Conservation (phyloP, 176 grass and related monocot genomes). For the Juncus inflexus region DNA sequence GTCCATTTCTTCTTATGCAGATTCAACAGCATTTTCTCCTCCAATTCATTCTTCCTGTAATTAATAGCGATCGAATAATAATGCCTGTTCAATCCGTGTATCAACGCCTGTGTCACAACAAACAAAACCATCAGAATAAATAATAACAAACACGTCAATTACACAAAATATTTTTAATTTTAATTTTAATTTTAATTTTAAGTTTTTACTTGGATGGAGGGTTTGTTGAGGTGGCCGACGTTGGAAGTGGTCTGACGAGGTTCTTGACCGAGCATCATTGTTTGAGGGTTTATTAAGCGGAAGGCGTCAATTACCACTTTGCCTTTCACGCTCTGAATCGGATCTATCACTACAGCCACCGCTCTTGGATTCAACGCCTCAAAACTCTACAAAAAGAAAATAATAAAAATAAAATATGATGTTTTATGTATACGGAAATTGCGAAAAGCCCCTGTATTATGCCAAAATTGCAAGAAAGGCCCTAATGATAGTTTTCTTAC, state of each 20-base stretch:
- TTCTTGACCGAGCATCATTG: conserved; percentile 99
- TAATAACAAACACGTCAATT: too few relatives aligned
- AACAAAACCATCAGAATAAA: not conserved
- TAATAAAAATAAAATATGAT: conserved; percentile 3
- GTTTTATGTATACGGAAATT: not conserved
- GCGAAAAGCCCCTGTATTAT: too few relatives aligned
- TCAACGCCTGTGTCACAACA: conserved; percentile 58
- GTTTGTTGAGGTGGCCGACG: conserved; percentile 97
- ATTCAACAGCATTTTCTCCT: conserved; percentile 95
- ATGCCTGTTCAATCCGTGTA: conserved; percentile 93
- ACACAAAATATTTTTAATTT: not conserved
- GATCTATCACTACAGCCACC: conserved; percentile 93
- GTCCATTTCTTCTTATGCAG: conserved; percentile 99
- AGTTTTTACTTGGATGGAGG: conserved; percentile 79
- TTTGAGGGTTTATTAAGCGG: conserved; percentile 95
- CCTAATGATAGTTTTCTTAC: too few relatives aligned
- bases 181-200: not conserved
- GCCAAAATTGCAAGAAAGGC: too few relatives aligned
- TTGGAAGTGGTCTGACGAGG: conserved; percentile 95
- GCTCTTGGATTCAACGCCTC: conserved; percentile 95
- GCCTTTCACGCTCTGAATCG: conserved; percentile 97
- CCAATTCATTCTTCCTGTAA: conserved; percentile 96
- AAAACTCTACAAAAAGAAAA: conserved; percentile 68
- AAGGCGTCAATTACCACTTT: conserved; percentile 99
- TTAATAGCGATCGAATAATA: conserved; percentile 99